phyloP scores from a whole-genome alignment of 2,329 filamentous ascomycete species.

The Penicillium sp. region DNA sequence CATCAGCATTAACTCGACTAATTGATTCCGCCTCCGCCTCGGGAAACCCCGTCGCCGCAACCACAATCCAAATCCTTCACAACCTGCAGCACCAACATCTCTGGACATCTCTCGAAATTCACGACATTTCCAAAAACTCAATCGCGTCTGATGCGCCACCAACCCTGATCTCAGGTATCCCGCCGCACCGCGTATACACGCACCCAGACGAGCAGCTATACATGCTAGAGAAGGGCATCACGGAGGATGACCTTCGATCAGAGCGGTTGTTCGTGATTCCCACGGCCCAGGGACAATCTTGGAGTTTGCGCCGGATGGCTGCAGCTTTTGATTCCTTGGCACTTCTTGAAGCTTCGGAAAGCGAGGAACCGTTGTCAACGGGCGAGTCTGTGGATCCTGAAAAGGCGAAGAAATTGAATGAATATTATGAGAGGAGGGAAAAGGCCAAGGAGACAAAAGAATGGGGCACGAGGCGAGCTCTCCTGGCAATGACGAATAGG shows the following conservation, averaged over 20 bases:
- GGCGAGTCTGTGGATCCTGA: constrained; percentile 25
- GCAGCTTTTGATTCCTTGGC: constrained; percentile 60
- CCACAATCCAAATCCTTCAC: constrained; percentile 63
- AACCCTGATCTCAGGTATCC: constrained; percentile 63
- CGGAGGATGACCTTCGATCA: constrained; percentile 50
- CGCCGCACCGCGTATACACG: constrained; percentile 62
- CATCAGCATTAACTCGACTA: constrained; percentile 48
- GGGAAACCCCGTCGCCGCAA: constrained; percentile 42
- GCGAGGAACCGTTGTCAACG: constrained; percentile 6
- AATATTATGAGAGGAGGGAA: constrained; percentile 38
- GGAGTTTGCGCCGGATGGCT: constrained; percentile 60
- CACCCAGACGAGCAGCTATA: constrained; percentile 68
- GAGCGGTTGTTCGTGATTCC: constrained; percentile 65
- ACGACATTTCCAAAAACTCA: constrained; percentile 35
- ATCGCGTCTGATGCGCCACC: constrained; percentile 35
- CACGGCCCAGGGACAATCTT: constrained; percentile 61
- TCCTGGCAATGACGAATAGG: constrained; percentile 61
- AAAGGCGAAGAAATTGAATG: constrained; percentile 35
- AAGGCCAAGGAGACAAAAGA: constrained; percentile 36
- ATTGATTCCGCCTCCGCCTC: constrained; percentile 38
- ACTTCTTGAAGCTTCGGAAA: constrained; percentile 18
- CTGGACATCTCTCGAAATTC: constrained; percentile 61
- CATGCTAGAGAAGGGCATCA: constrained; percentile 56
- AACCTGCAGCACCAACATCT: constrained; percentile 67
- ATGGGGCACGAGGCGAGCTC: constrained; percentile 57